Base-by-base conservation (phyloP, 2,329 filamentous ascomycete species). In the Ophiobolus disseminans region DNA sequence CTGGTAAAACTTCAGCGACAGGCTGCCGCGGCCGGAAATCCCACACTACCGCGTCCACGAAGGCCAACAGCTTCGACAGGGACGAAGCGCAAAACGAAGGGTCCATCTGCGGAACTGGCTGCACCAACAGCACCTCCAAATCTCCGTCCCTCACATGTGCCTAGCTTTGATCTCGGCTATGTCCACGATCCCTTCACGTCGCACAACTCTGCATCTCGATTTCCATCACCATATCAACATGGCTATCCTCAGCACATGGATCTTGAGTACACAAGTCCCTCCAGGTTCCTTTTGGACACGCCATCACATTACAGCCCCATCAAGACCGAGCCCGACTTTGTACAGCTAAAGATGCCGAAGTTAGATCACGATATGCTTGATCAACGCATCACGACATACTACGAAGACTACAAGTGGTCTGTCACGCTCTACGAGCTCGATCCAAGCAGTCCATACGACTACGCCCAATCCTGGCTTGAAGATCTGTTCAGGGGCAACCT, bases 331-430 rank as follows among this genome's bases (percentile, higher is more conserved):
- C n/a, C n/a, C n/a, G n/a, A n/a, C n/a, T n/a, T n/a, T n/a, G n/a
- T n/a, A n/a, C n/a, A n/a, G n/a, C n/a, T n/a, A n/a, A n/a, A n/a
- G n/a, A n/a, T n/a, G n/a, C n/a, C n/a, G n/a, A n/a, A n/a, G n/a
- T n/a, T n/a, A n/a, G 40, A 45, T 16, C 41, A 22, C 11, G 52
- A 58, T 30, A 30, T 31, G 3, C 11, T 34, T 6, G 34, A 25
- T 1, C 63, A 66, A 26, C 20, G 20, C 7, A 67, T 71, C 14
- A 51, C 51, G 8, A 9, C 2, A 26, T 28, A 44, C 3, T 66
- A 70, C 35, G 31, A 48, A 1, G 42, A 60, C 5, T 70, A 67
- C 57, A 60, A 48, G 19, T 63, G 55, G 57, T 47, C 64, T 1
- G 52, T 68, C 8, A 50, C 34, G 4, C 58, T 57, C 10, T 69